Evolutionary conservation across 768 basidiomycete genomes (phyloP).

Genomic region (Butyriboletus loyo): DNA sequence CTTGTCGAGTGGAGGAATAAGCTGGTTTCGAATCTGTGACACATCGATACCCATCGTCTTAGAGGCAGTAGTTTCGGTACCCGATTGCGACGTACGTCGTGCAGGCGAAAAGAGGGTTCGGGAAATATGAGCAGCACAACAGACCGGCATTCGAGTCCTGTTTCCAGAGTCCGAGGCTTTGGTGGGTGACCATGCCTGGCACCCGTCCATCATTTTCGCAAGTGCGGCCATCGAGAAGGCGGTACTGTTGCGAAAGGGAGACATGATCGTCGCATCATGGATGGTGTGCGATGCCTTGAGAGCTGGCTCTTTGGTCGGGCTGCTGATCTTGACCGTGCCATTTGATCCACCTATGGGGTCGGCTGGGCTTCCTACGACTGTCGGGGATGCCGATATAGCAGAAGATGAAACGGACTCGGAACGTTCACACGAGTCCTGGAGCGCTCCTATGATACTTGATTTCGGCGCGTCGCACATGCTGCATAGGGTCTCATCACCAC

Average conservation of each 20-base stretch:
- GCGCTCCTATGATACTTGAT: not conserved
- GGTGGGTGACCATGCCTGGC: not conserved
- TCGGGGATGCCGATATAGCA: not conserved
- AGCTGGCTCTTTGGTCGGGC: not conserved
- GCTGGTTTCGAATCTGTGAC: not conserved
- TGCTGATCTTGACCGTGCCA: not conserved
- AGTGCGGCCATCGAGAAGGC: not conserved
- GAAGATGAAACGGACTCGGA: not conserved
- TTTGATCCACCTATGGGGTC: not conserved
- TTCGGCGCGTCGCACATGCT: not conserved
- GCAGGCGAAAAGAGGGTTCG: not conserved
- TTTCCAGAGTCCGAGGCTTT: not conserved
- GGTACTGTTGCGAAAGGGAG: not conserved
- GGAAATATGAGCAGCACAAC: not conserved
- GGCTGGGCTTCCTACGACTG: not conserved
- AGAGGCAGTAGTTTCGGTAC: too few relatives aligned
- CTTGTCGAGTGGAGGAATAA: constrained; percentile 5
- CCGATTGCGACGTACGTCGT: not conserved
- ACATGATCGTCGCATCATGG: not conserved
- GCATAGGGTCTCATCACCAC: not conserved
- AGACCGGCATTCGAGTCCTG: not conserved
- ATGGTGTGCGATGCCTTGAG: not conserved
- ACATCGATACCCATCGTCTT: not conserved
- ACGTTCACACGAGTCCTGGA: not conserved
- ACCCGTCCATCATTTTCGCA: not conserved